Base-by-base conservation (phyloP, 2,329 filamentous ascomycete genomes). In the Trichoderma atrobrunneum region DNA sequence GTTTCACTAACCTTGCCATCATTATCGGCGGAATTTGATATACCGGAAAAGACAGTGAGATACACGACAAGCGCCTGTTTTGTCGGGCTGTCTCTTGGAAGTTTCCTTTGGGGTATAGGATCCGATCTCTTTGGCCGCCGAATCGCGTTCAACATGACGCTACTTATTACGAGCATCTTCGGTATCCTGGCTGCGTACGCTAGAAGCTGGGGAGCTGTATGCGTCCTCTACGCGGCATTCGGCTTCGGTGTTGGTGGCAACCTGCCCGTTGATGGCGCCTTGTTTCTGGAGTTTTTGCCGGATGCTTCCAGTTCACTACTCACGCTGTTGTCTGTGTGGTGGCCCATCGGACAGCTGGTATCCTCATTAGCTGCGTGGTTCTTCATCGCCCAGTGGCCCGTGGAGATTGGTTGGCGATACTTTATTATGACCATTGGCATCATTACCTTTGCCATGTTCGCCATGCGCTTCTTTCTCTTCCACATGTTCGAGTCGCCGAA, bases 401-500 rank as follows among this genome's bases (percentile, higher is more conserved):
- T 86, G 5, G 86, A 92, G 60, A 87, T 92, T 82, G 93, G 93
- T 56, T 97, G 93, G 93, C 87, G 94, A 26, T 90, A 91, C 74
- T 89, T 95, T 67, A 84, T 93, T 68, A 84, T 91, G 66, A 89
- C 90, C 1, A 89, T 95, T 24, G 94, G 93, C 61, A 83, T 91
- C 39, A 82, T 90, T 74, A 96, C 93, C 0, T 89, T 96, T 74
- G 80, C 85, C 81, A 94, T 96, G 91, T 97, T 95, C 77, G 80
- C 92, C 64, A 83, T 90, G 73, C 93, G 94, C 21, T 94, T 94
- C 84, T 91, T 94, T 80, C 78, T 94, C 73, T 97, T 97, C 82
- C 89, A 91, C 73, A 87, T 97, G 14, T 93, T 92, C 78, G 94
- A 97, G 79, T 96, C 93, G 7, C 94, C 94, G 60, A 96, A 96